phyloP scores from a whole-genome alignment of 208 protist genomes.

The Paratrypanosoma confusum region DNA sequence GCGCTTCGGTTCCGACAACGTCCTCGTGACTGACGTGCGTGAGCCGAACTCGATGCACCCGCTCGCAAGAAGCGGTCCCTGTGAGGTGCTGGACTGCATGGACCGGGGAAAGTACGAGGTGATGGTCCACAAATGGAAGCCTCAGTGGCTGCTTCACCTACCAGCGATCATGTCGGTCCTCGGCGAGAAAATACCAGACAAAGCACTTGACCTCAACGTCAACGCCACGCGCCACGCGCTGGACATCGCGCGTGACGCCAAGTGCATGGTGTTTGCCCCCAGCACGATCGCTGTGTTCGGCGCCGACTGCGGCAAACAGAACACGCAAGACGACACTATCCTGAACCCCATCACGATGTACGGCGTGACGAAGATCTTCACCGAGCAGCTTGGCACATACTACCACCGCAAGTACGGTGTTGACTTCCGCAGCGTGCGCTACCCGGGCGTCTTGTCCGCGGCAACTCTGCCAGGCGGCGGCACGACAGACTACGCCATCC shows the following conservation, averaged over 20 bases:
- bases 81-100: conserved; percentile 22
- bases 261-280: conserved; percentile 53
- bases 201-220: conserved; percentile 66
- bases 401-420: conserved; percentile 62
- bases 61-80: conserved; percentile 8
- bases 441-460: conserved; percentile 77
- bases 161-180: conserved; percentile 65
- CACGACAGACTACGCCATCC: conserved; percentile 69
- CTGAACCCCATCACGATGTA: conserved; percentile 83
- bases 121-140: conserved; percentile 39
- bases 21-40: conserved; percentile 56
- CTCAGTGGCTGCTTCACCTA: conserved; percentile 68
- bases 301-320: conserved; percentile 42
- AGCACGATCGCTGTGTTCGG: conserved; percentile 86
- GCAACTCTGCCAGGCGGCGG: conserved; percentile 51
- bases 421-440: conserved; percentile 84
- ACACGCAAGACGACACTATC: conserved; percentile 71
- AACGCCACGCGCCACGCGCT: conserved; percentile 58
- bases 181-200: conserved; percentile 61
- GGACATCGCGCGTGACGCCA: conserved; percentile 36
- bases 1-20: conserved; percentile 54
- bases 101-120: conserved; percentile 14
- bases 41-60: conserved; percentile 5
- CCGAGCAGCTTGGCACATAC: conserved; percentile 84
- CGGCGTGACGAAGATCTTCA: conserved; percentile 78